These are phyloP conservation scores for Artemisia tridentata DNA, from an alignment of 129 eudicot species.

Conservation along the genomic window DNA sequence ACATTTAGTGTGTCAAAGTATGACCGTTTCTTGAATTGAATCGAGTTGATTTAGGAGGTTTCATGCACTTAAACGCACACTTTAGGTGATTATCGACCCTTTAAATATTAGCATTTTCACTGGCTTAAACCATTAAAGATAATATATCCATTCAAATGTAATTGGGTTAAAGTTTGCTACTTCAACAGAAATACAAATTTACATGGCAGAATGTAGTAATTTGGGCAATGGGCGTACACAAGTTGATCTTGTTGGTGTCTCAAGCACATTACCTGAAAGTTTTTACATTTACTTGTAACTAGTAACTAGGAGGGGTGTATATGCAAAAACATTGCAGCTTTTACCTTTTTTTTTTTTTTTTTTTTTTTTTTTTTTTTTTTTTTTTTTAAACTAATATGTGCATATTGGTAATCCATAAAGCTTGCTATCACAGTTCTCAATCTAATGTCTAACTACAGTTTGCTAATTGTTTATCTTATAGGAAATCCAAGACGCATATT, in stretches of 20 bases:
- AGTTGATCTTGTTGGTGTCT: conserved; percentile 12
- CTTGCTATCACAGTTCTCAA: conserved; percentile 10
- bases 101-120: no score
- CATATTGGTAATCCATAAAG: not conserved
- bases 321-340: conserved; percentile 12
- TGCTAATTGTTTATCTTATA: conserved; percentile 38
- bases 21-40: no score
- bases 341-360: conserved; percentile 4
- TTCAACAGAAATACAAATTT: not conserved
- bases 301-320: not conserved
- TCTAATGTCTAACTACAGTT: not conserved
- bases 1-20: no score
- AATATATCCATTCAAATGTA: no score
- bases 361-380: not conserved
- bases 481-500: conserved; percentile 75
- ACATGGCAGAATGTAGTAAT: not conserved
- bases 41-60: no score
- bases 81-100: no score
- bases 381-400: conserved; percentile 2
- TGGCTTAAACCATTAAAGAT: no score
- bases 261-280: no score
- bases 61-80: no score
- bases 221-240: not conserved
- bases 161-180: no score
- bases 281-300: not conserved